These are phyloP conservation scores for Amphichorda felina DNA, from an alignment of 2,329 filamentous ascomycete genomes.

Conservation along the genomic window DNA sequence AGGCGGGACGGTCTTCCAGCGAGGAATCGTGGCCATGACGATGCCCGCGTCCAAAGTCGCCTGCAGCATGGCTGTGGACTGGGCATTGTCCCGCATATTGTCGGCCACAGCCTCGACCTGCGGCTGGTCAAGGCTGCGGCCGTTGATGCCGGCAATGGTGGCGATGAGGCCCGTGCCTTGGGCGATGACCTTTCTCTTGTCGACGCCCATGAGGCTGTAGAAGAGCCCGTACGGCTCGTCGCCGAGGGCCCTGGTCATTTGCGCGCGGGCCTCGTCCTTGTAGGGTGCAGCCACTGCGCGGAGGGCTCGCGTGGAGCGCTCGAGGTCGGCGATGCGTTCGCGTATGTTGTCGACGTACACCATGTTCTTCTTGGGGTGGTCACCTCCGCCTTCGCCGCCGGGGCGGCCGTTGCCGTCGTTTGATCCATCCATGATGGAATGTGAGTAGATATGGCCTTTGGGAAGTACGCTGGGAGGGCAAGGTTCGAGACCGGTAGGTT, in stretches of 20 bases:
- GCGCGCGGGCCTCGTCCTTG: not conserved
- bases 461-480: too few species aligned
- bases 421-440: slow-evolving; percentile 1
- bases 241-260: not conserved
- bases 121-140: slow-evolving; percentile 1
- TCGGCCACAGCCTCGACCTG: slow-evolving; percentile 4
- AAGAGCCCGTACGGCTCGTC: not conserved
- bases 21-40: not conserved
- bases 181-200: not conserved
- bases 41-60: not conserved
- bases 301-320: not conserved
- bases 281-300: slow-evolving; percentile 1
- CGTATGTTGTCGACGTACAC: slow-evolving; percentile 1
- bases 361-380: not conserved
- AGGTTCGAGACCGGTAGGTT: too few species aligned
- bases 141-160: slow-evolving; percentile 1
- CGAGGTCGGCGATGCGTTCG: not conserved
- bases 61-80: not conserved
- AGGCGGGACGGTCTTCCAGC: not conserved
- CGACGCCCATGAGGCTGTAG: not conserved
- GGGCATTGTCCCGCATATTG: not conserved
- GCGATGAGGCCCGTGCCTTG: slow-evolving; percentile 1
- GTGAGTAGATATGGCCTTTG: not conserved
- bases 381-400: not conserved
- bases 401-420: not conserved